Evolutionary conservation across 2,329 filamentous ascomycete species (phyloP).

Genomic region (Aspergillus calidoustus): DNA sequence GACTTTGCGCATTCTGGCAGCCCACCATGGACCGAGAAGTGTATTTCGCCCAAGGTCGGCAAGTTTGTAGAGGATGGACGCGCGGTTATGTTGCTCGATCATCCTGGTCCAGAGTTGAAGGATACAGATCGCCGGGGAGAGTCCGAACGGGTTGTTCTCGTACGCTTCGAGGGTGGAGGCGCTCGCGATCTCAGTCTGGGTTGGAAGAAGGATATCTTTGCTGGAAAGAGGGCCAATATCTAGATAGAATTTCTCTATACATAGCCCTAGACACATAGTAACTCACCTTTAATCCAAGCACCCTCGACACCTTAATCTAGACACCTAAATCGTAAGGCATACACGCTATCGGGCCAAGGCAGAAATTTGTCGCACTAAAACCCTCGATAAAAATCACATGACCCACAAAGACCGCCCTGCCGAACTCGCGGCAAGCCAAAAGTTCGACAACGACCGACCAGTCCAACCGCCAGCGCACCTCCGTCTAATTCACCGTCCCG

Average conservation of each 20-base stretch:
- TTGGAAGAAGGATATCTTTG: constrained; percentile 54
- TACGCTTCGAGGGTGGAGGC: constrained; percentile 61
- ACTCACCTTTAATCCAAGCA: not conserved
- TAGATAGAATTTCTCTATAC: constrained; percentile 21
- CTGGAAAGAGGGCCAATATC: constrained; percentile 39
- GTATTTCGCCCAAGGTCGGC: constrained; percentile 50
- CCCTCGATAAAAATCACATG: constrained; percentile 49
- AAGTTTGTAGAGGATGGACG: constrained; percentile 51
- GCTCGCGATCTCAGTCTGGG: constrained; percentile 60
- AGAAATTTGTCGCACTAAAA: constrained; percentile 26
- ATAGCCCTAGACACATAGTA: constrained; percentile 1
- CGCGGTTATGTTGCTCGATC: constrained; percentile 57
- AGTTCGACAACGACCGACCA: constrained; percentile 32
- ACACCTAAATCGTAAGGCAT: not conserved
- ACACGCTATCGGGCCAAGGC: not conserved
- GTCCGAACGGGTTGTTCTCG: constrained; percentile 60
- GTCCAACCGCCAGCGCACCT: constrained; percentile 36
- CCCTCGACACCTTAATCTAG: not conserved
- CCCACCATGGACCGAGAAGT: constrained; percentile 53
- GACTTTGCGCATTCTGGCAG: constrained; percentile 53
- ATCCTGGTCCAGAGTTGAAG: constrained; percentile 61
- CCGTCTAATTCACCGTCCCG: constrained; percentile 24
- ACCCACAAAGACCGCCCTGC: constrained; percentile 45
- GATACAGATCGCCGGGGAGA: constrained; percentile 55
- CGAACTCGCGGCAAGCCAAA: constrained; percentile 32